Percentiles rank a stretch among this genome's conserved stretches.
Conservation (phyloP, 1,284 basidiomycete genomes). For the Apiotrichum sp. region DNA sequence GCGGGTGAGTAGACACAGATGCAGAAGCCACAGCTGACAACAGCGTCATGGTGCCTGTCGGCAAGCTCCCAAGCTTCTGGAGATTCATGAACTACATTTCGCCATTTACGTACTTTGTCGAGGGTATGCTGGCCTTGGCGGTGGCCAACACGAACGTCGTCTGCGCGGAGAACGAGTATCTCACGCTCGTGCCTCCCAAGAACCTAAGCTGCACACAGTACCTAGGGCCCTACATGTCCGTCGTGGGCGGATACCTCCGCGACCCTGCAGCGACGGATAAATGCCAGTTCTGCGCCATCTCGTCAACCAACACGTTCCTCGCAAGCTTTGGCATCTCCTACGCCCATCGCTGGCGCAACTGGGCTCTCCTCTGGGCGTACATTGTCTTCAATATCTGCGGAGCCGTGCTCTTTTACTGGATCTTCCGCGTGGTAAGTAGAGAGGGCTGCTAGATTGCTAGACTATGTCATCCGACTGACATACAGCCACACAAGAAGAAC, state of each 20-base stretch:
- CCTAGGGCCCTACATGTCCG: slow-evolving; percentile 40
- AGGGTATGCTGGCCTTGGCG: slow-evolving; percentile 52
- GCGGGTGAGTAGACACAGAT: too few species aligned
- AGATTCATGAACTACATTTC: slow-evolving; percentile 73
- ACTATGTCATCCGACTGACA: too few species aligned
- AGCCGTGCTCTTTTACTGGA: slow-evolving; percentile 41
- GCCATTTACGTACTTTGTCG: slow-evolving; percentile 58
- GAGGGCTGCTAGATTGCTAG: too few species aligned
- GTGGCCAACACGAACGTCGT: slow-evolving; percentile 40
- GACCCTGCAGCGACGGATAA: slow-evolving; percentile 30
- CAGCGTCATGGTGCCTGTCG: slow-evolving; percentile 49
- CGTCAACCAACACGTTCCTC: slow-evolving; percentile 58
- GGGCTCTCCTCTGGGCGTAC: slow-evolving; percentile 60
- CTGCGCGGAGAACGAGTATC: slow-evolving; percentile 46
- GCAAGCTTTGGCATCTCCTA: slow-evolving; percentile 56
- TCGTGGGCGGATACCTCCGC: slow-evolving; percentile 41
- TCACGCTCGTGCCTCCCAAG: slow-evolving; percentile 39
- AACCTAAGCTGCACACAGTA: slow-evolving; percentile 48
- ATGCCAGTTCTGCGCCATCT: slow-evolving; percentile 47
- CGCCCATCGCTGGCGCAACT: slow-evolving; percentile 56
- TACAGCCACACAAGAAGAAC: too few species aligned
- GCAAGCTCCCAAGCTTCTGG: slow-evolving; percentile 63
- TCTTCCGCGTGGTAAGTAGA: too few species aligned
- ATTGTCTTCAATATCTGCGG: slow-evolving; percentile 55
- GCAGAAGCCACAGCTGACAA: too few species aligned